Evolutionary conservation across 2,329 filamentous ascomycete genomes (phyloP).

Genomic region (Daldinia sp.): DNA sequence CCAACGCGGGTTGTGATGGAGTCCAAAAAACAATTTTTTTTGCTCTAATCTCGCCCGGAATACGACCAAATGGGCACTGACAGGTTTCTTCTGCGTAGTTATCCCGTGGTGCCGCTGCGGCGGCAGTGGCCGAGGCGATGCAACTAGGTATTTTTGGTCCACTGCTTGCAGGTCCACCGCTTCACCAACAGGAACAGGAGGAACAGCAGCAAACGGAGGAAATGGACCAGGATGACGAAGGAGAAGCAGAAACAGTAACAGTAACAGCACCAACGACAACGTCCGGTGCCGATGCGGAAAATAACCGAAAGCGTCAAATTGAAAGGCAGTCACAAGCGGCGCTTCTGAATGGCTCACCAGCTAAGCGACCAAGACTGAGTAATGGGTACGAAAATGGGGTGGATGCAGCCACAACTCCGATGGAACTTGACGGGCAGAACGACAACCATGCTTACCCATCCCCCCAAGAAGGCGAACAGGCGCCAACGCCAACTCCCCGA

Average conservation of each 20-base stretch:
- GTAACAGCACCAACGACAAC: slow-evolving; percentile 35
- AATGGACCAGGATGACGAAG: slow-evolving; percentile 50
- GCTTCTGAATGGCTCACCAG: slow-evolving; percentile 66
- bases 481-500: slow-evolving; percentile 63
- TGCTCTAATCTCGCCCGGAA: slow-evolving; percentile 46
- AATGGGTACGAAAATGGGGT: slow-evolving; percentile 71
- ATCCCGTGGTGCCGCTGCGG: slow-evolving; percentile 59
- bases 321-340: slow-evolving; percentile 59
- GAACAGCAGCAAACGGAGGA: slow-evolving; percentile 50
- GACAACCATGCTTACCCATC: slow-evolving; percentile 72
- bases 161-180: slow-evolving; percentile 60
- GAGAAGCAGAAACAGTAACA: slow-evolving; percentile 44
- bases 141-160: slow-evolving; percentile 70
- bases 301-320: slow-evolving; percentile 64
- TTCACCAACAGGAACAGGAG: slow-evolving; percentile 45
- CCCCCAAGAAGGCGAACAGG: slow-evolving; percentile 69
- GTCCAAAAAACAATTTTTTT: slow-evolving; percentile 39
- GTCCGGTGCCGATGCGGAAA: slow-evolving; percentile 57
- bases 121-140: slow-evolving; percentile 60
- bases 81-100: slow-evolving; percentile 59
- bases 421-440: slow-evolving; percentile 69
- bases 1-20: slow-evolving; percentile 40
- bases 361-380: slow-evolving; percentile 70
- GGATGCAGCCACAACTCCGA: slow-evolving; percentile 66
- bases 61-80: slow-evolving; percentile 55